phyloP scores from a whole-genome alignment of 2,329 filamentous ascomycete species.

The Cercospora zeina region DNA sequence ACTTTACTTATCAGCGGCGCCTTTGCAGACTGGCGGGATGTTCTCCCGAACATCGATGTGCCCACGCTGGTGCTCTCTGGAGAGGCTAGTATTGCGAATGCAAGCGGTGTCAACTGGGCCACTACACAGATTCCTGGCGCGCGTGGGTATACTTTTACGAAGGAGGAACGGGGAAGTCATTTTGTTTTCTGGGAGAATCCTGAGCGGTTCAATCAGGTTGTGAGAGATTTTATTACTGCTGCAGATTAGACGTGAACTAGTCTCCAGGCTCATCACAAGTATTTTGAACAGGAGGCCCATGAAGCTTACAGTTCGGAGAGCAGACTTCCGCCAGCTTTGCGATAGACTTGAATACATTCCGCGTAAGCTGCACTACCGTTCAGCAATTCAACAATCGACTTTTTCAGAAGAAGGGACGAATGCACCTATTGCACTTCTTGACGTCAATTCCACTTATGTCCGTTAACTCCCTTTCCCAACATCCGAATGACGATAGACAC shows the following conservation, averaged over 20 bases:
- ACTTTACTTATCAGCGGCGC: neutral
- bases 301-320: neutral
- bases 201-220: neutral
- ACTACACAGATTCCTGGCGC: neutral
- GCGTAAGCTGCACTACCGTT: neutral
- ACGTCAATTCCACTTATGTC: neutral
- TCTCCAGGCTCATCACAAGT: no score
- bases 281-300: neutral
- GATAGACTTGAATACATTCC: neutral
- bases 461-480: constrained; percentile 1
- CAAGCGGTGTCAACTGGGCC: neutral
- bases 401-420: neutral
- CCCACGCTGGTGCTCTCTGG: neutral
- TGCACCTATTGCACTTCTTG: neutral
- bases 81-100: neutral
- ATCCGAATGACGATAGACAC: neutral
- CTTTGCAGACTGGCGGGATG: neutral
- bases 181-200: neutral
- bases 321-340: neutral
- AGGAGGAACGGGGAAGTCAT: neutral
- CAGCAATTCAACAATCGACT: constrained; percentile 1
- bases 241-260: neutral
- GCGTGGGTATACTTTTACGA: neutral
- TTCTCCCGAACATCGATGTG: neutral
- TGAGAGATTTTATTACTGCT: neutral